Percentiles rank a stretch among this genome's conserved stretches.
phyloP scores from a whole-genome alignment of 164 flowering plant species.

The Houttuynia cordata region DNA sequence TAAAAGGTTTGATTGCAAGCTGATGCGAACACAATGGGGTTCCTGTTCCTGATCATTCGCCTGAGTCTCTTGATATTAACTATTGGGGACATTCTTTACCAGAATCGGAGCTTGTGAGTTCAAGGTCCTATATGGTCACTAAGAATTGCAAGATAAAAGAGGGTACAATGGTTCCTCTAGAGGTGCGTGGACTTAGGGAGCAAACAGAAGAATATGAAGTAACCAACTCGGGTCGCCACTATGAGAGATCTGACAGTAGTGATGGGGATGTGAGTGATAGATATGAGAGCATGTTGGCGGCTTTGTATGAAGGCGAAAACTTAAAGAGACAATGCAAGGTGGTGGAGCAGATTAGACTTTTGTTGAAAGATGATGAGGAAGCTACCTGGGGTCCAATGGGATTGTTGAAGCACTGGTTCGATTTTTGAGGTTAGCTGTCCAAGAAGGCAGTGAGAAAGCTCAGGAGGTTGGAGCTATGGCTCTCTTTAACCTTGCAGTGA shows the following conservation, averaged over 20 bases:
- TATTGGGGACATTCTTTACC: constrained; percentile 82
- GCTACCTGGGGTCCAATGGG: constrained; percentile 87
- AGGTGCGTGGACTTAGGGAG: constrained; percentile 44
- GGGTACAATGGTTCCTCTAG: constrained; percentile 64
- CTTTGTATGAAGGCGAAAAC: constrained; percentile 37
- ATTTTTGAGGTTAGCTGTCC: constrained; percentile 52
- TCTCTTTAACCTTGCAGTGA: constrained; percentile 93
- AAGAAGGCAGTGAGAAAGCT: constrained; percentile 35
- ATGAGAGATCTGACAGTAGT: constrained; percentile 4
- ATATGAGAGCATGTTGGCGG: constrained; percentile 36
- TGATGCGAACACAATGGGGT: constrained; percentile 96
- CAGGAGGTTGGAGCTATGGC: constrained; percentile 93
- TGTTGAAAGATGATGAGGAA: constrained; percentile 90
- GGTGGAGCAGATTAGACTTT: constrained; percentile 58
- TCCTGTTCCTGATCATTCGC: constrained; percentile 65
- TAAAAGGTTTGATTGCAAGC: constrained; percentile 81
- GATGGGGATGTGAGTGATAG: constrained; percentile 31
- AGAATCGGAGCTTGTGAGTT: constrained; percentile 51
- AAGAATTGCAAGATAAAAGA: constrained; percentile 54
- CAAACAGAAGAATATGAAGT: constrained; percentile 32
- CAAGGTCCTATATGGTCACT: constrained; percentile 40
- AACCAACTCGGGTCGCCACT: constrained; percentile 18
- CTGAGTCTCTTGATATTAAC: constrained; percentile 87
- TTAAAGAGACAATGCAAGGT: constrained; percentile 40
- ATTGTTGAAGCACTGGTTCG: constrained; percentile 69